phyloP scores from a whole-genome alignment of 2,329 filamentous ascomycete species.

The Aspergillus arachidicola region DNA sequence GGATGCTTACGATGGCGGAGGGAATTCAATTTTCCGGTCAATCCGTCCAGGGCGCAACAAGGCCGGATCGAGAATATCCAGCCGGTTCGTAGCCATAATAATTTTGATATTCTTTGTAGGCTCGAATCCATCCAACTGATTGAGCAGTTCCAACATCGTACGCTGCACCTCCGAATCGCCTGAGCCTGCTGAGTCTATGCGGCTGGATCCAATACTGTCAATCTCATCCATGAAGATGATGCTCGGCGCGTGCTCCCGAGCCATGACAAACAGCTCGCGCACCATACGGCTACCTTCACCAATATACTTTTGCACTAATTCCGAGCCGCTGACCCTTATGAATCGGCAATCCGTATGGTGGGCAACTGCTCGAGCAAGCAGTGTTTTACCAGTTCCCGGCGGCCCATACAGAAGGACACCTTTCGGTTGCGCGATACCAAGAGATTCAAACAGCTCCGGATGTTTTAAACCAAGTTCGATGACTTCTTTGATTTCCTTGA shows the following conservation, averaged over 20 bases:
- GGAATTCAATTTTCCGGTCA: constrained; percentile 98
- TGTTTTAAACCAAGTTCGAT: constrained; percentile 98
- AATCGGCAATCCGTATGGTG: constrained; percentile 99
- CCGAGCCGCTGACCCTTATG: constrained; percentile 93
- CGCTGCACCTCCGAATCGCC: constrained; percentile 98
- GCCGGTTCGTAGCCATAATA: constrained; percentile 98
- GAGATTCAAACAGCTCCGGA: constrained; percentile 97
- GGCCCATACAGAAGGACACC: constrained; percentile 95
- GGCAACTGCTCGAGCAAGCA: constrained; percentile 91
- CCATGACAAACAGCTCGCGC: constrained; percentile 98
- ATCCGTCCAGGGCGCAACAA: constrained; percentile 94
- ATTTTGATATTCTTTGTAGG: constrained; percentile 99
- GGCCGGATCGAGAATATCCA: constrained; percentile 95
- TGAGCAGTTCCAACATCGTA: constrained; percentile 97
- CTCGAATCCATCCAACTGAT: constrained; percentile 98
- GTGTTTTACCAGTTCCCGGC: constrained; percentile 94
- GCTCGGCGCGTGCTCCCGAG: constrained; percentile 92
- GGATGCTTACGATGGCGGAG: constrained; percentile 71
- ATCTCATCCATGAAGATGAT: constrained; percentile 99
- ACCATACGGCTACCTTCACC: constrained; percentile 98
- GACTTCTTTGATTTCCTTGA: constrained; percentile 99
- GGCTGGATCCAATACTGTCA: constrained; percentile 95
- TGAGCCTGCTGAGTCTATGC: constrained; percentile 91
- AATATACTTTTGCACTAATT: constrained; percentile 98
- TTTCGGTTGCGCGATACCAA: constrained; percentile 97